These are phyloP conservation scores for Hypoxylon sp. DNA, from an alignment of 2,329 filamentous ascomycete species.

Conservation along the genomic window DNA sequence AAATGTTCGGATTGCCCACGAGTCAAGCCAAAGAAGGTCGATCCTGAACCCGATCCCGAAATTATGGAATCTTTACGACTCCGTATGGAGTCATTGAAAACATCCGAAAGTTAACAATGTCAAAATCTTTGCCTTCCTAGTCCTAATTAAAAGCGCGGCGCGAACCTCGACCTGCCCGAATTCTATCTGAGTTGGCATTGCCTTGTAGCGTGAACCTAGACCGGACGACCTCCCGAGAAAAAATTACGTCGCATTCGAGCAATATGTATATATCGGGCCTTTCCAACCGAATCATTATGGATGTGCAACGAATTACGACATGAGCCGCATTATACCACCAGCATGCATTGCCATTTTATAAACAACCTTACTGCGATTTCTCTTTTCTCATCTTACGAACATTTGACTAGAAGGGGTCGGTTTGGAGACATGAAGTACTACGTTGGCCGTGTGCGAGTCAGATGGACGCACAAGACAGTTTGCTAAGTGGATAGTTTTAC, in stretches of 20 bases:
- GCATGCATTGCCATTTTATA: constrained; percentile 44
- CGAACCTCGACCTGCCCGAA: constrained; percentile 26
- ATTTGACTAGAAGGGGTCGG: constrained; percentile 30
- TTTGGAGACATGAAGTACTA: constrained; percentile 24
- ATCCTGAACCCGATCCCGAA: constrained; percentile 73
- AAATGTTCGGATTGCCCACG: constrained; percentile 73
- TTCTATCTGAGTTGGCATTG: constrained; percentile 28
- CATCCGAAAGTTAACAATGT: constrained; percentile 31
- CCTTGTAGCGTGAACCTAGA: constrained; percentile 14
- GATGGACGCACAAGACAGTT: constrained; percentile 19
- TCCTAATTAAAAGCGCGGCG: constrained; percentile 17
- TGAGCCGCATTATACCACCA: constrained; percentile 48
- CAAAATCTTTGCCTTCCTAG: background rate
- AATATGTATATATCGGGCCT: constrained; percentile 37
- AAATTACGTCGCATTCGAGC: constrained; percentile 21
- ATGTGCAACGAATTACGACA: constrained; percentile 49
- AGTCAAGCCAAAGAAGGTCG: constrained; percentile 70
- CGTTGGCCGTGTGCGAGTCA: constrained; percentile 36
- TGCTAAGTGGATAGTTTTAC: constrained; percentile 35
- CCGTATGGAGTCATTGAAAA: constrained; percentile 64
- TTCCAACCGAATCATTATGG: constrained; percentile 37
- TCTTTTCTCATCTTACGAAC: constrained; percentile 26
- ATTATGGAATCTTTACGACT: constrained; percentile 70
- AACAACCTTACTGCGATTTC: constrained; percentile 23
- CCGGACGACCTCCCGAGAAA: constrained; percentile 11